Evolutionary conservation across 1,284 basidiomycete species (phyloP).

Genomic region (Moniliophthora roreri): DNA sequence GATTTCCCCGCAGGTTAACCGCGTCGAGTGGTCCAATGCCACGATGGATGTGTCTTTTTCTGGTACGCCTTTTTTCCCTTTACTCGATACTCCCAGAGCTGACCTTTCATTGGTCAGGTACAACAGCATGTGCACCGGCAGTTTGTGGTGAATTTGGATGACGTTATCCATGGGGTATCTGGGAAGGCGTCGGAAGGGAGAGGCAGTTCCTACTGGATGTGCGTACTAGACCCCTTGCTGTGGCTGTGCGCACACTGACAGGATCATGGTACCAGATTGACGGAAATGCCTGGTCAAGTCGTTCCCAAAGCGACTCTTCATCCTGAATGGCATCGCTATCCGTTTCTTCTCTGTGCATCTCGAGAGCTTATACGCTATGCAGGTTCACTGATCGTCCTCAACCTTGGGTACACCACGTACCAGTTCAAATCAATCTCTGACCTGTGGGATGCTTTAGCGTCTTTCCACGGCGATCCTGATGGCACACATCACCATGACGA

Average conservation of each 20-base stretch:
- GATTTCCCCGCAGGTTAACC: neutral
- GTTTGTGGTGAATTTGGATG: neutral
- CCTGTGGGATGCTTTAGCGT: constrained; percentile 54
- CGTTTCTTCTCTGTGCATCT: too few relatives aligned
- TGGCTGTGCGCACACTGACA: neutral
- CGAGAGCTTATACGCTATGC: too few relatives aligned
- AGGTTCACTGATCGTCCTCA: constrained; percentile 39
- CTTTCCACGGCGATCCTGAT: constrained; percentile 49
- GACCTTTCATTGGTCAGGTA: neutral
- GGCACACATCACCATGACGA: constrained; percentile 41
- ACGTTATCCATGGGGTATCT: neutral
- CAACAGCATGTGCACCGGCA: neutral
- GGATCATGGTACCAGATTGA: constrained; percentile 39
- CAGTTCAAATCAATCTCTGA: constrained; percentile 57
- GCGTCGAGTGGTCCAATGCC: neutral
- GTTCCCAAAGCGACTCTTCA: constrained; percentile 70
- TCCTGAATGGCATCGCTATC: constrained; percentile 47
- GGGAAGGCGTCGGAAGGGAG: neutral
- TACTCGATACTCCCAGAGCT: neutral
- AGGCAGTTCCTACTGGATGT: neutral
- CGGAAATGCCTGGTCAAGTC: constrained; percentile 70
- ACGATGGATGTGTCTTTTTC: constrained; percentile 1
- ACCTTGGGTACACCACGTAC: constrained; percentile 63
- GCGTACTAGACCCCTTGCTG: constrained; percentile 19
- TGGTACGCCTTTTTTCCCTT: neutral